These are phyloP conservation scores for Castanea crenata DNA, from an alignment of 306 rosid genomes.

Conservation along the genomic window DNA sequence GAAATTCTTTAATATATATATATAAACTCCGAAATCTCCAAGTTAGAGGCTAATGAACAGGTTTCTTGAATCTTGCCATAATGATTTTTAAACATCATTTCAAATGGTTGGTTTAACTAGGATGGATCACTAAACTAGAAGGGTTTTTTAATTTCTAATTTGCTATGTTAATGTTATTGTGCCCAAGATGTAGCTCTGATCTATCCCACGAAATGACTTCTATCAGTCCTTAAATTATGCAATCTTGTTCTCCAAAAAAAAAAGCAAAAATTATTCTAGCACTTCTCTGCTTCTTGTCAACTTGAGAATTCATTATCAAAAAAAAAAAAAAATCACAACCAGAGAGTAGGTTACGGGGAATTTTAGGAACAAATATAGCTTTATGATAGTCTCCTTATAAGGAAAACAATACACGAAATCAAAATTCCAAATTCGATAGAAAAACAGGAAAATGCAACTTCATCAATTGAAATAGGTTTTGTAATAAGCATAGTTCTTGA, in stretches of 20 bases:
- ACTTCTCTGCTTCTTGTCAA: neutral
- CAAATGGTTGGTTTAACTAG: neutral
- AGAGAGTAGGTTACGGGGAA: neutral
- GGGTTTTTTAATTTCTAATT: no score
- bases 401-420: constrained; percentile 31
- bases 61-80: neutral
- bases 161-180: no score
- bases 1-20: no score
- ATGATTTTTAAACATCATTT: neutral
- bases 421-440: neutral
- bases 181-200: no score
- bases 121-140: no score
- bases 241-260: no score
- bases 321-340: neutral
- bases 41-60: neutral
- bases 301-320: neutral
- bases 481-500: neutral
- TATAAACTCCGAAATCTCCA: neutral
- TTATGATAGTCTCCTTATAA: neutral
- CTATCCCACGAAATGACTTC: no score
- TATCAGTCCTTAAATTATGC: no score
- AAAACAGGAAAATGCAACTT: neutral
- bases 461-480: neutral
- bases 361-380: neutral
- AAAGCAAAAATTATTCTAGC: neutral